Evolutionary conservation across 345 rosid genomes (phyloP), one percentile per base, ranked within the genome.

Genomic region (Gossypium longicalyx): DNA sequence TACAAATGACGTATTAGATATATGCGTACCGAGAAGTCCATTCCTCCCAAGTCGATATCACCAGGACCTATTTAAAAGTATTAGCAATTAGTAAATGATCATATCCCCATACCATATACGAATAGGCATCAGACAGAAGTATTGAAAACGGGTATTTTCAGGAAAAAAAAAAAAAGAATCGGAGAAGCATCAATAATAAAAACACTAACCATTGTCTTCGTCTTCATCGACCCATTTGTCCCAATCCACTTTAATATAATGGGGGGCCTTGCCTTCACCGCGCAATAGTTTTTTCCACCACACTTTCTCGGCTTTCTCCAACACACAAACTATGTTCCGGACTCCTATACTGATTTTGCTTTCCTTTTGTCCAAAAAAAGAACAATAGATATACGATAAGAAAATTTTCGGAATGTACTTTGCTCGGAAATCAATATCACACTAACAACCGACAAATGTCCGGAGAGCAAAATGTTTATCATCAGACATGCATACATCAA

Each of bases 201-300:
- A 57, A n/a, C 47, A 70, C 83, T 78, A 74, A 77, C 74, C 85
- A 74, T 75, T 78, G 41, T 89, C 97, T 3, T 92, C 97, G n/a
- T 91, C 97, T 81, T 89, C 97, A 79, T 92, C 97, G 11, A 90
- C 95, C 97, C 97, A 92, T 76, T 90, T 92, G 82, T 92, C 95
- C 97, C 97, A 92, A 68, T 92, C 97, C 7, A 90, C 88, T 85
- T 92, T 92, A 60, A 92, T 80, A 78, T 85, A 92, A 85, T 90
- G 96, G 16, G 97, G 97, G 2, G 84, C 23, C 72, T 88, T 92
- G 43, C 86, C 91, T 64, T 82, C 89, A 15, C 83, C 88, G 2
- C 89, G 89, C 80, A 90, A 56, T 66, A 92, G 76, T 81, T 85
- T 90, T 59, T 89, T 80, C 97, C 97, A 92, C 91, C 97, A 87